phyloP scores from a whole-genome alignment of 1,139 yeast species.

The Citeromyces hawaiiensis region DNA sequence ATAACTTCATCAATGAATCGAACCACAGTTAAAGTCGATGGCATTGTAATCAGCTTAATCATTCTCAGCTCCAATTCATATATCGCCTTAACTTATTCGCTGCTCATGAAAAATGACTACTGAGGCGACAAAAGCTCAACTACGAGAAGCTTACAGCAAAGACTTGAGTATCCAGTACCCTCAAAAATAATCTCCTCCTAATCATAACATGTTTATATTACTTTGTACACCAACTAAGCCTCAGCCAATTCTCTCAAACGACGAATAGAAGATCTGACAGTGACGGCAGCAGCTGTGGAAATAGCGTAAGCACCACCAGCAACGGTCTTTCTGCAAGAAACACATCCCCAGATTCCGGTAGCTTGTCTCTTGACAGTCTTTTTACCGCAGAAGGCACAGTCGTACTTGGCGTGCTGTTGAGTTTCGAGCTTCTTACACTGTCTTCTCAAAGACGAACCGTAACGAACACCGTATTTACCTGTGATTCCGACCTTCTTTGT shows the following conservation, averaged over 20 bases:
- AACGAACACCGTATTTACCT: conserved; percentile 99
- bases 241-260: conserved; percentile 99
- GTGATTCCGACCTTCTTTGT: conserved; percentile 99
- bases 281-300: conserved; percentile 99
- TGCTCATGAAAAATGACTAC: too few relatives aligned
- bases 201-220: conserved; percentile 1
- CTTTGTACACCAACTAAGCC: conserved; percentile 43
- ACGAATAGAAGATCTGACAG: conserved; percentile 99
- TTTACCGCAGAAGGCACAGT: conserved; percentile 99
- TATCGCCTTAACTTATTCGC: too few relatives aligned
- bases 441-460: conserved; percentile 99
- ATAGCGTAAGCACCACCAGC: conserved; percentile 99
- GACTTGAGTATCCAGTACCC: neutral
- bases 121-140: too few relatives aligned
- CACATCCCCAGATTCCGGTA: conserved; percentile 98
- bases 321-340: conserved; percentile 88
- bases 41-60: too few relatives aligned
- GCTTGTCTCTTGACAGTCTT: conserved; percentile 96
- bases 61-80: too few relatives aligned
- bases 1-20: too few relatives aligned
- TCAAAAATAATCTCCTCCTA: too few relatives aligned
- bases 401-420: conserved; percentile 98
- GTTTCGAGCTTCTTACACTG: conserved; percentile 99
- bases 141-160: too few relatives aligned
- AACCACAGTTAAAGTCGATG: too few relatives aligned